Evolutionary conservation across 768 basidiomycete species (phyloP).

Genomic region (Cyclocybe cylindracea): DNA sequence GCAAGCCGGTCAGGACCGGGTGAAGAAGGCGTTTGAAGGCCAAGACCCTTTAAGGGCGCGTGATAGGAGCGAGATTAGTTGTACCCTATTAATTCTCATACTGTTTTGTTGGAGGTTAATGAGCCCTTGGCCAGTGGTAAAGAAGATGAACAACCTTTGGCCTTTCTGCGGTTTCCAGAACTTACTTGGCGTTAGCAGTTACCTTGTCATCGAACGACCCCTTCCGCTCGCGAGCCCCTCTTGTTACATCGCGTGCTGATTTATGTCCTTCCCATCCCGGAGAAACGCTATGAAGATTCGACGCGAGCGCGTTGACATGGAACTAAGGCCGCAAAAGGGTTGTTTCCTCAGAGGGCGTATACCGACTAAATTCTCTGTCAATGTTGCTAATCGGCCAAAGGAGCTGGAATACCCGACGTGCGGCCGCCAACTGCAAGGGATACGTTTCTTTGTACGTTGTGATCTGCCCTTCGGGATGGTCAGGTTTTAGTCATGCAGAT

Average conservation of each 20-base stretch:
- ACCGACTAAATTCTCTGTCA: slow-evolving; percentile 45
- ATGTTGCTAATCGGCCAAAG: too few relatives aligned
- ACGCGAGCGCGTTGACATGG: slow-evolving; percentile 75
- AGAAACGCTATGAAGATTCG: slow-evolving; percentile 62
- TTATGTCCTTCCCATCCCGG: slow-evolving; percentile 55
- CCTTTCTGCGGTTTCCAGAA: slow-evolving; percentile 23
- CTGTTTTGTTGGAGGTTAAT: too few relatives aligned
- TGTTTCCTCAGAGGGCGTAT: slow-evolving; percentile 58
- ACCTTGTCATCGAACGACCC: slow-evolving; percentile 49
- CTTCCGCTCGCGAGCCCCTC: slow-evolving; percentile 55
- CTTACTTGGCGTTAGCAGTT: slow-evolving; percentile 27
- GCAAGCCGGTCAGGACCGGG: too few relatives aligned
- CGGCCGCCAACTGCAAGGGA: slow-evolving; percentile 53
- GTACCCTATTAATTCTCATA: too few relatives aligned
- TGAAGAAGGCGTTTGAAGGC: too few relatives aligned
- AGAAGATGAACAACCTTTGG: too few relatives aligned
- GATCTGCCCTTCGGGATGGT: slow-evolving; percentile 54
- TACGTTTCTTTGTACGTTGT: slow-evolving; percentile 60
- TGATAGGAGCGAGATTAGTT: too few relatives aligned
- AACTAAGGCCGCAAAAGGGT: slow-evolving; percentile 69
- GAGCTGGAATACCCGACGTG: slow-evolving; percentile 48
- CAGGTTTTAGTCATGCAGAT: slow-evolving; percentile 53
- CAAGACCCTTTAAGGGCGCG: too few relatives aligned
- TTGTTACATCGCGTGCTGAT: slow-evolving; percentile 39
- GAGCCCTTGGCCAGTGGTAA: too few relatives aligned